Evolutionary conservation across 148 eudicot species (phyloP), one percentile per base, ranked within the genome.

Genomic region (Camellia lanceoleosa): DNA sequence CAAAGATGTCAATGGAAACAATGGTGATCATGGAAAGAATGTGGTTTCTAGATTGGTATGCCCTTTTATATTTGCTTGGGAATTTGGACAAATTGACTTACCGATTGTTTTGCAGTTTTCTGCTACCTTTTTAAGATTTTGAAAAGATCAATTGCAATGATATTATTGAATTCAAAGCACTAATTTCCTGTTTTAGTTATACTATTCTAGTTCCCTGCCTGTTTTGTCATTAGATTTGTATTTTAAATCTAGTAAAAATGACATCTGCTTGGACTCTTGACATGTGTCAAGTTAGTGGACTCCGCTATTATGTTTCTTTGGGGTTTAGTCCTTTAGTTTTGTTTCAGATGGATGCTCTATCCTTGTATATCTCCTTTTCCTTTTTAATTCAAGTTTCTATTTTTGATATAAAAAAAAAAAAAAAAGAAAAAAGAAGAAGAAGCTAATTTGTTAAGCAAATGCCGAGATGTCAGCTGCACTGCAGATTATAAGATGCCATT

Each of bases 41-140:
- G 95, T 85, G 44, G 88, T 92, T 70, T 90, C 97, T 6, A 88
- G 97, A 92, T 87, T 96, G 99, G 99, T 96, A 88, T 78, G 92
- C 66, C 16, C n/a, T 61, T 42, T 56, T 62, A 18, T 13, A 11
- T 73, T 73, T 64, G 64, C 51, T 58, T 69, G 13, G 55, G 47
- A 76, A 11, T 61, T 70, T 41, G 63, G 67, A 76, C 15, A 23
- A 68, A 68, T 64, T 49, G 62, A 16, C 47, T 47, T 18, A 12
- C 38, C 38, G 38, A 30, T 30, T 30, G 38, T 30, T 30, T 11
- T 18, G 11, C 5, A 10, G 6, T 55, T 65, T 30, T 62, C 14
- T 74, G 47, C 18, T 14, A n/a, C 64, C 56, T 49, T 51, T 74
- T 20, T 52, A 64, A 30, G 20, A n/a, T 70, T 71, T 59, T 74